phyloP scores from a whole-genome alignment of 371 early-diverging fungal species.

The Rhizopus stolonifer region DNA sequence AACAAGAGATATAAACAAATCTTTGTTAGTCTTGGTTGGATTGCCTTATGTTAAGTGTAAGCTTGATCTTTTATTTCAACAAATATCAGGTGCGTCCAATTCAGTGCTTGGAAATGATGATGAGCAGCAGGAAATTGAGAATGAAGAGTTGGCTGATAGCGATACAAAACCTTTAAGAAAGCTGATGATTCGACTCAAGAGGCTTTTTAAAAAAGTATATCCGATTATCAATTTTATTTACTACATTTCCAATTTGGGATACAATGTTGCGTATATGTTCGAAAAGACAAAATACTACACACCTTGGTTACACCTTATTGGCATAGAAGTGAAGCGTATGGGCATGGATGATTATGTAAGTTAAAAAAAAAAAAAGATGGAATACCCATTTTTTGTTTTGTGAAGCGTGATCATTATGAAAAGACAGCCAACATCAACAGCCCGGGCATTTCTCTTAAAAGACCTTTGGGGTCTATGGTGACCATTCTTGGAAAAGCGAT shows the following conservation, averaged over 20 bases:
- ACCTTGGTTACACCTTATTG: constrained; percentile 78
- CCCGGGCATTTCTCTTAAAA: constrained; percentile 17
- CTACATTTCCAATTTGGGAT: constrained; percentile 60
- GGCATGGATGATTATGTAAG: constrained; percentile 80
- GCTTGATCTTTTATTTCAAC: constrained; percentile 73
- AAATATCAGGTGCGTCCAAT: constrained; percentile 64
- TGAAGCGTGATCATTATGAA: constrained; percentile 44
- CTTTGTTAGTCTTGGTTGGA: constrained; percentile 71
- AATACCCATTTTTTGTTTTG: neutral
- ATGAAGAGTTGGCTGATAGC: constrained; percentile 33
- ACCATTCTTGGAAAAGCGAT: constrained; percentile 56
- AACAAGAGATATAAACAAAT: constrained; percentile 54
- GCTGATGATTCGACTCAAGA: constrained; percentile 38
- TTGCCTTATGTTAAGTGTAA: constrained; percentile 76
- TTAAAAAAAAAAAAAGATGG: neutral
- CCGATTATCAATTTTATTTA: constrained; percentile 70
- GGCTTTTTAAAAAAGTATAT: constrained; percentile 60
- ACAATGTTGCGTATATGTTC: constrained; percentile 81
- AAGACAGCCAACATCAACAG: constrained; percentile 18
- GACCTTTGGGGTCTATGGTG: constrained; percentile 21
- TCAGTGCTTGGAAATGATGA: constrained; percentile 66
- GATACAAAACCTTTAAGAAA: constrained; percentile 17
- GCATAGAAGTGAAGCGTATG: constrained; percentile 77
- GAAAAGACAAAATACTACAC: constrained; percentile 76
- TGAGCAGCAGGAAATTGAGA: constrained; percentile 40